These are phyloP conservation scores for Cardiospermum halicacabum DNA, from an alignment of 345 rosid species.

Conservation along the genomic window DNA sequence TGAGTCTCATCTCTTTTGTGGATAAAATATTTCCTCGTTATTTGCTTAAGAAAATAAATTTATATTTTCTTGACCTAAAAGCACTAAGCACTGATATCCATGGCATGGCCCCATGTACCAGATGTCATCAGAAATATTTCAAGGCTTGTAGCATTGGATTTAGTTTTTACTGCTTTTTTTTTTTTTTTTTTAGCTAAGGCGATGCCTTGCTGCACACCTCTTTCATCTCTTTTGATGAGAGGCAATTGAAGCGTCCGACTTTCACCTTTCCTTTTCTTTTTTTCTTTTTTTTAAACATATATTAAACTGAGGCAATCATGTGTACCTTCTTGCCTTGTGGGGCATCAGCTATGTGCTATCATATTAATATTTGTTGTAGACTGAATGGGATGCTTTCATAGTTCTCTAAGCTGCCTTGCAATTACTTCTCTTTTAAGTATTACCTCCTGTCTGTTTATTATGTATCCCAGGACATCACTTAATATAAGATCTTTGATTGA, in stretches of 20 bases:
- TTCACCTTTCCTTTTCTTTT: no score
- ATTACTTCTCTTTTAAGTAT: neutral
- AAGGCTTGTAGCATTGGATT: neutral
- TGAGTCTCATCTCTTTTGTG: neutral
- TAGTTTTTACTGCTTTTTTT: no score
- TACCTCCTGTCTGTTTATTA: neutral
- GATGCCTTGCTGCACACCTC: no score
- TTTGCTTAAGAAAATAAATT: neutral
- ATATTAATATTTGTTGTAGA: neutral
- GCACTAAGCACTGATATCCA: neutral
- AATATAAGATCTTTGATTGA: constrained; percentile 17
- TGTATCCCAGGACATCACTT: constrained; percentile 1
- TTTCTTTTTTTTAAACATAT: no score
- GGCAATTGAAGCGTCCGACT: no score
- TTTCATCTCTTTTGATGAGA: no score
- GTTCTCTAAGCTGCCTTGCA: neutral
- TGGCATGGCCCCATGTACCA: neutral
- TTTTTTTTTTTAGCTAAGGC: neutral
- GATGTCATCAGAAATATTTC: neutral
- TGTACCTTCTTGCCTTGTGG: no score
- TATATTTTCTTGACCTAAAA: neutral
- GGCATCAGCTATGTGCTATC: no score
- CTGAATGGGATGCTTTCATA: neutral
- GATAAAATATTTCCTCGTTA: neutral
- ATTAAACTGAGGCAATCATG: no score